Base-by-base conservation (phyloP, 495 filamentous ascomycete genomes). In the Hypoxylon cercidicola region DNA sequence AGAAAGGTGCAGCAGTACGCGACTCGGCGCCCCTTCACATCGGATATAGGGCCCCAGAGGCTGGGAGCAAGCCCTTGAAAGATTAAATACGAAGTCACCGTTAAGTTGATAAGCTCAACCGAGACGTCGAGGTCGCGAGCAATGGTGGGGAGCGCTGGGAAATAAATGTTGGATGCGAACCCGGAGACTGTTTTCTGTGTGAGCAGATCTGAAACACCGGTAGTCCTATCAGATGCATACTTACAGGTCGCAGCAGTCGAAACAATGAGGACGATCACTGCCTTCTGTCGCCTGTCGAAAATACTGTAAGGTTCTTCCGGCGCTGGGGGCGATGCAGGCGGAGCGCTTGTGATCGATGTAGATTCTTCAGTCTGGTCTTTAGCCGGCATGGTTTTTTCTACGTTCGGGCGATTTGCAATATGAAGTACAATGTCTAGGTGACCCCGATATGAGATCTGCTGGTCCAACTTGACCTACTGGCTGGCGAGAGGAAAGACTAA, bases 121-220 rank as follows among this genome's bases (percentile, higher is more conserved):
- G 80, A 79, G 4, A 82, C 73, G 39, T 74, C 60, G 0, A 84
- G 64, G 44, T 82, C 78, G 7, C 53, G 34, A 10, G 81, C 75
- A 9, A 85, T 79, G 0, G 77, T 79, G 8, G 77, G 74, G 7
- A 85, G 68, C 0, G 79, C 79, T 8, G 82, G 84, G 54, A 83
- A 85, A 61, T 83, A 85, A 28, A 85, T 81, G 72, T 84, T 84
- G 5, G 79, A 81, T n/a, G 80, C 78, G 60, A 84, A 84, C 0
- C 78, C 78, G 4, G 82, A 85, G 57, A 85, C 79, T 81, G 39
- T 1, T 28, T 3, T 8, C 37, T 70, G 59, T 66, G 51, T 43
- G 34, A 59, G 25, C 28, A 30, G 12, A 2, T 46, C 10, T 15
- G 3, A 9, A 7, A 11, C 16, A 41, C 8, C n/a, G 8, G 5